phyloP scores from a whole-genome alignment of 176 grass and related monocot species.

The Thalia dealbata region DNA sequence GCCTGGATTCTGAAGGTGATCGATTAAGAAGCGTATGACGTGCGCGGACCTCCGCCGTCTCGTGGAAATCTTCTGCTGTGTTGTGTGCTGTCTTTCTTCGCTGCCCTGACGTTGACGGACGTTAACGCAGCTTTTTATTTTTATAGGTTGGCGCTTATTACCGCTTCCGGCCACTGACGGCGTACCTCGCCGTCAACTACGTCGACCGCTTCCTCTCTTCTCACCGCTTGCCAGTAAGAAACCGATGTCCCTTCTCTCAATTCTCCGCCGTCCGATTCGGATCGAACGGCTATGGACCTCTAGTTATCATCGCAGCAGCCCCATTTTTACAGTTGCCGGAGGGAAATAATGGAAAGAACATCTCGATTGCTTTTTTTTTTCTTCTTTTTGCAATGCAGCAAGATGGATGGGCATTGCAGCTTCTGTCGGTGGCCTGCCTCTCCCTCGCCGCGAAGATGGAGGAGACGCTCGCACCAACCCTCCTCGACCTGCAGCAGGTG shows the following conservation, averaged over 20 bases:
- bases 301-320: too few species aligned
- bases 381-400: constrained; percentile 27
- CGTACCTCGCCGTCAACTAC: constrained; percentile 95
- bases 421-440: constrained; percentile 88
- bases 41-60: background rate
- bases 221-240: constrained; percentile 58
- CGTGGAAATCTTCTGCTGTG: too few species aligned
- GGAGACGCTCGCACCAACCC: constrained; percentile 69
- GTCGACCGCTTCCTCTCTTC: constrained; percentile 83
- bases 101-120: background rate
- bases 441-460: constrained; percentile 96
- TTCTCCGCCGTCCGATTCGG: background rate
- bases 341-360: too few species aligned
- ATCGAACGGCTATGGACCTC: background rate
- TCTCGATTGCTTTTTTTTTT: too few species aligned
- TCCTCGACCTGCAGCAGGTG: constrained; percentile 87
- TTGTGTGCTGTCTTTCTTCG: too few species aligned
- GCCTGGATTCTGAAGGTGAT: constrained; percentile 89
- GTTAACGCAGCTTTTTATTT: background rate
- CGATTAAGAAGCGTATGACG: too few species aligned
- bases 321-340: too few species aligned
- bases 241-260: background rate
- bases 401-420: constrained; percentile 89
- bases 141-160: constrained; percentile 63
- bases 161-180: constrained; percentile 68